phyloP scores from a whole-genome alignment of 768 basidiomycete species.

The Collybiopsis confluens region DNA sequence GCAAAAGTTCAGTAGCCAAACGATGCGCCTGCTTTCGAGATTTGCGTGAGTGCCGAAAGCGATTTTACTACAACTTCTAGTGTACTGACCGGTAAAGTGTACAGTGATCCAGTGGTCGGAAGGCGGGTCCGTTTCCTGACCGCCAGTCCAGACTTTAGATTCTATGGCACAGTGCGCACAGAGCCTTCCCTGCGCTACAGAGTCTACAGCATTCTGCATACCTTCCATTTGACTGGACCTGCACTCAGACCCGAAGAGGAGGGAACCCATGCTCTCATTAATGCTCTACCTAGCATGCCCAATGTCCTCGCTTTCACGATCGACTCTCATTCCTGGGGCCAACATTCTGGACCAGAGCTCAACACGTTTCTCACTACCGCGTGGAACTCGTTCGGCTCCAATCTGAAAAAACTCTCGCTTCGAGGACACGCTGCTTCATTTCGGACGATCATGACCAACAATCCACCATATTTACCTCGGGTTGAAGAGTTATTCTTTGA shows the following conservation, averaged over 20 bases:
- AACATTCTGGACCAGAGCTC: constrained; percentile 25
- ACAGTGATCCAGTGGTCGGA: constrained; percentile 20
- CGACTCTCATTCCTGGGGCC: constrained; percentile 31
- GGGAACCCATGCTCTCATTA: constrained; percentile 24
- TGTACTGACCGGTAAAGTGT: background rate
- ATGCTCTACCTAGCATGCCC: constrained; percentile 26
- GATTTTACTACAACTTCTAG: background rate
- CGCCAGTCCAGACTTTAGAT: constrained; percentile 12
- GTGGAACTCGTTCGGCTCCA: constrained; percentile 36
- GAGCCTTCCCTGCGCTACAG: background rate
- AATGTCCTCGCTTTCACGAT: constrained; percentile 32
- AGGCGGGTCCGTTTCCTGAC: constrained; percentile 19
- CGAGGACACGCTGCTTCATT: constrained; percentile 34
- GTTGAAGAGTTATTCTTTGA: constrained; percentile 34
- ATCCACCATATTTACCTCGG: constrained; percentile 24
- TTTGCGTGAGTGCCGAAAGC: constrained; percentile 17
- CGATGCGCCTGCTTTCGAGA: constrained; percentile 13
- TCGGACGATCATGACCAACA: constrained; percentile 26
- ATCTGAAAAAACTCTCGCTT: constrained; percentile 29
- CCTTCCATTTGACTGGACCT: constrained; percentile 5
- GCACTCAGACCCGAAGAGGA: constrained; percentile 18
- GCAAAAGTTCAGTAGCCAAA: constrained; percentile 15
- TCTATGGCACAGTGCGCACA: background rate
- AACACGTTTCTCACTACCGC: constrained; percentile 29
- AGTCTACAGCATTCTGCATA: constrained; percentile 12